phyloP scores from a whole-genome alignment of 2,329 filamentous ascomycete genomes.

The Diplodia scrobiculata region DNA sequence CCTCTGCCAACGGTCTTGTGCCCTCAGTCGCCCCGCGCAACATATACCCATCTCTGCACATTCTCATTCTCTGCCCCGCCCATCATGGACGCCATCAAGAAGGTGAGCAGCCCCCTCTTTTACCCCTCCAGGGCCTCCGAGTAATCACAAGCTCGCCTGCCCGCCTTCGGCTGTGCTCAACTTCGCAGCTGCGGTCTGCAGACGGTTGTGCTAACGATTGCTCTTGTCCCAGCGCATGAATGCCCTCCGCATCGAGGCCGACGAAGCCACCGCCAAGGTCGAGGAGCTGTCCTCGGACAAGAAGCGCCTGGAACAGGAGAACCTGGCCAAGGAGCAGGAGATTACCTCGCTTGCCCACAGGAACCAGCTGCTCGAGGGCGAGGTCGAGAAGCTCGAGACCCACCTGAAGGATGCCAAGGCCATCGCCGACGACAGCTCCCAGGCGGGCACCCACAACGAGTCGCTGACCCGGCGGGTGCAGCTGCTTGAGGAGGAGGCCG shows the following conservation, averaged over 20 bases:
- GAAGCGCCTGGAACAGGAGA: conserved; percentile 92
- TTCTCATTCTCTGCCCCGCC: not conserved
- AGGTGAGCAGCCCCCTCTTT: conserved; percentile 39
- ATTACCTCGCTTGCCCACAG: conserved; percentile 96
- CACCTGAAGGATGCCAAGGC: conserved; percentile 85
- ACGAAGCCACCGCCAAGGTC: conserved; percentile 76
- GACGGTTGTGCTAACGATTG: conserved; percentile 28
- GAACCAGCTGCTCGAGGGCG: conserved; percentile 83
- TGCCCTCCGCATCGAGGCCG: conserved; percentile 89
- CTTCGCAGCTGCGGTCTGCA: conserved; percentile 33
- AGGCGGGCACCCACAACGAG: conserved; percentile 88
- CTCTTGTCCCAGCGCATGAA: conserved; percentile 75
- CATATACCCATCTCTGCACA: not conserved
- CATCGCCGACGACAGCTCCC: conserved; percentile 75
- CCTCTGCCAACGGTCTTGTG: conserved; percentile 1
- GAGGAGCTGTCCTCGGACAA: conserved; percentile 86
- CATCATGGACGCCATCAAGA: conserved; percentile 50
- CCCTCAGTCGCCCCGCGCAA: not conserved
- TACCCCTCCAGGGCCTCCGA: conserved; percentile 32
- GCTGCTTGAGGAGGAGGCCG: conserved; percentile 95
- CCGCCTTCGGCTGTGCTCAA: not conserved
- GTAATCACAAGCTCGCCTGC: conserved; percentile 23
- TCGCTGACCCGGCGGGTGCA: conserved; percentile 87
- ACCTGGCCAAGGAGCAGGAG: conserved; percentile 94
- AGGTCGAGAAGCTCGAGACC: conserved; percentile 90